Conservation (phyloP, 768 basidiomycete species). For the Exidia glandulosa region DNA sequence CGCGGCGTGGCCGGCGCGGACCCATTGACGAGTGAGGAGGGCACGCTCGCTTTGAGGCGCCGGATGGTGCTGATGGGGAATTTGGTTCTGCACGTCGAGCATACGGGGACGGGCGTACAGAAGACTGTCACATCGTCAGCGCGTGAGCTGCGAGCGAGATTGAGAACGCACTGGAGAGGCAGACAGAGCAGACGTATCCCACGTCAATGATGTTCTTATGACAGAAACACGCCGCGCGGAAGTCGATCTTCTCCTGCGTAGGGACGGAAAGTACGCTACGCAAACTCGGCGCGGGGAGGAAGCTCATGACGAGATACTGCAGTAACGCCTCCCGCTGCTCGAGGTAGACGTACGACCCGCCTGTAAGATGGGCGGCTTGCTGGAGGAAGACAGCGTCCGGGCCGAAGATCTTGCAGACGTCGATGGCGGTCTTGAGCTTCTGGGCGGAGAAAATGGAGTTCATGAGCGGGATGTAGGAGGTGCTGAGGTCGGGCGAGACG, state of each 20-base stretch:
- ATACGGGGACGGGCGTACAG: constrained; percentile 87
- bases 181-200: constrained; percentile 98
- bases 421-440: constrained; percentile 96
- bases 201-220: constrained; percentile 95
- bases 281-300: constrained; percentile 56
- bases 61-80: constrained; percentile 90
- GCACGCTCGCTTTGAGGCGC: no score
- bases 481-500: constrained; percentile 80
- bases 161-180: constrained; percentile 71
- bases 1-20: no score
- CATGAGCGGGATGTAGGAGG: constrained; percentile 97
- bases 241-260: constrained; percentile 91
- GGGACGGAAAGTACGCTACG: constrained; percentile 73
- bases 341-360: constrained; percentile 84
- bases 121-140: constrained; percentile 48
- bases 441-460: constrained; percentile 98
- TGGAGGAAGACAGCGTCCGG: constrained; percentile 91
- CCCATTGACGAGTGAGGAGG: no score
- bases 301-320: constrained; percentile 89
- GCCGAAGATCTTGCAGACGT: constrained; percentile 86
- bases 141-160: neutral
- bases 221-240: constrained; percentile 97
- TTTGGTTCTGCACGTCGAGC: constrained; percentile 89
- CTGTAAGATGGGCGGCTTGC: constrained; percentile 92
- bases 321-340: constrained; percentile 74